Evolutionary conservation across 495 filamentous ascomycete genomes (phyloP).

Genomic region (Massariosphaeria phaeospora): DNA sequence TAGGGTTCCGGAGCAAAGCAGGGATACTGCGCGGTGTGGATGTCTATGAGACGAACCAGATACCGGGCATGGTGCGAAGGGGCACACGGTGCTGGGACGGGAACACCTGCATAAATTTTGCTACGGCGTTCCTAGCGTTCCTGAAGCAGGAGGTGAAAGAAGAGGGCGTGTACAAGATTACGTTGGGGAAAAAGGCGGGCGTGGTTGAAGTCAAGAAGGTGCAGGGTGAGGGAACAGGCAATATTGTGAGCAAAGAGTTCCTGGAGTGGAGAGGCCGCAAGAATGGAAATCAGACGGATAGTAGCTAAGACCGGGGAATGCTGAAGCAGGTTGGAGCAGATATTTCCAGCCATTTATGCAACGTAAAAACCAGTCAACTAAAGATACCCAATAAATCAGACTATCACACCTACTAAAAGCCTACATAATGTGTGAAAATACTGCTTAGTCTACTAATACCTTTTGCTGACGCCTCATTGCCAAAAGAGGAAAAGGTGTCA

Average conservation of each 20-base stretch:
- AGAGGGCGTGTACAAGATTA: conserved; percentile 79
- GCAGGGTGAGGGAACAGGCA: conserved; percentile 67
- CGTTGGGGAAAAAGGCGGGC: conserved; percentile 50
- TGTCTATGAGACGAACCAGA: conserved; percentile 69
- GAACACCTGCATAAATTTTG: conserved; percentile 86
- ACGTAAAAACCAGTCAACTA: too few relatives aligned
- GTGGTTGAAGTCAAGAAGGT: conserved; percentile 67
- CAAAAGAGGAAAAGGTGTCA: too few relatives aligned
- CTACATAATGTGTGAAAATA: too few relatives aligned
- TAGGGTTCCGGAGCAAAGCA: conserved; percentile 73
- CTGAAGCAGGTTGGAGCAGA: too few relatives aligned
- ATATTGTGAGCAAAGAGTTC: conserved; percentile 73
- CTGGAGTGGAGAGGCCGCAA: conserved; percentile 65
- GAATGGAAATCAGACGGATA: too few relatives aligned
- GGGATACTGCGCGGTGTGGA: conserved; percentile 67
- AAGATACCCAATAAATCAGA: too few relatives aligned
- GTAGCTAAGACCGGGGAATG: too few relatives aligned
- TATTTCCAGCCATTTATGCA: too few relatives aligned
- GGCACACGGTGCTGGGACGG: conserved; percentile 74
- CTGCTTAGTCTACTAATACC: too few relatives aligned
- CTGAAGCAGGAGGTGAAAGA: conserved; percentile 59
- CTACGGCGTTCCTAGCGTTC: conserved; percentile 69
- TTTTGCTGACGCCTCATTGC: too few relatives aligned
- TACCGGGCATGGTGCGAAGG: conserved; percentile 68
- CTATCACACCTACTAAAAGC: too few relatives aligned